A percentile compares a stretch with the other conserved stretches of the same genome.
Evolutionary conservation across 345 rosid genomes (phyloP).

Genomic region (Nasturtium officinale): DNA sequence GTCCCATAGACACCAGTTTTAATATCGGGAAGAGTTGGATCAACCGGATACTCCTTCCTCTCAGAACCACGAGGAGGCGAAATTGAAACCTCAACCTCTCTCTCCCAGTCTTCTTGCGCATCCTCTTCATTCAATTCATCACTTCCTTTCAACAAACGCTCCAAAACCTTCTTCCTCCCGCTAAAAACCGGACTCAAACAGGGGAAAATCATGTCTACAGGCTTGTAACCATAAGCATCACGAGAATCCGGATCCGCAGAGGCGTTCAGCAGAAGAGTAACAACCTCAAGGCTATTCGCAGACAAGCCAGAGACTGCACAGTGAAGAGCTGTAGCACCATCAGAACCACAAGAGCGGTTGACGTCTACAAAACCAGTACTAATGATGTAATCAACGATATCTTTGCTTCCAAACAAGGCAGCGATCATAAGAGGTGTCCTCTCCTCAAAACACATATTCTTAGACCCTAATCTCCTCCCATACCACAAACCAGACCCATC

Average conservation of each 20-base stretch:
- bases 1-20: slow-evolving; percentile 81
- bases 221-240: slow-evolving; percentile 65
- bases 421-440: slow-evolving; percentile 92
- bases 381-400: slow-evolving; percentile 58
- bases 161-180: slow-evolving; percentile 58
- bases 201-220: slow-evolving; percentile 57
- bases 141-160: slow-evolving; percentile 53
- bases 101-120: slow-evolving; percentile 44
- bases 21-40: slow-evolving; percentile 84
- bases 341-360: slow-evolving; percentile 65
- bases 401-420: slow-evolving; percentile 81
- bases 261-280: slow-evolving; percentile 62
- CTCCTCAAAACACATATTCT: slow-evolving; percentile 69
- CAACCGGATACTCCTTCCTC: slow-evolving; percentile 87
- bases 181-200: slow-evolving; percentile 46
- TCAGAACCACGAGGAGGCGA: slow-evolving; percentile 48
- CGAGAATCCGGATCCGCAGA: slow-evolving; percentile 61
- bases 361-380: slow-evolving; percentile 58
- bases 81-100: slow-evolving; percentile 13
- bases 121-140: slow-evolving; percentile 43
- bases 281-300: slow-evolving; percentile 55
- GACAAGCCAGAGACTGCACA: slow-evolving; percentile 83
- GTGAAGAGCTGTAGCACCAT: slow-evolving; percentile 80
- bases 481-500: slow-evolving; percentile 76
- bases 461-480: slow-evolving; percentile 63